Evolutionary conservation across 2,329 filamentous ascomycete species (phyloP).

Genomic region (Trichophyton verrucosum): DNA sequence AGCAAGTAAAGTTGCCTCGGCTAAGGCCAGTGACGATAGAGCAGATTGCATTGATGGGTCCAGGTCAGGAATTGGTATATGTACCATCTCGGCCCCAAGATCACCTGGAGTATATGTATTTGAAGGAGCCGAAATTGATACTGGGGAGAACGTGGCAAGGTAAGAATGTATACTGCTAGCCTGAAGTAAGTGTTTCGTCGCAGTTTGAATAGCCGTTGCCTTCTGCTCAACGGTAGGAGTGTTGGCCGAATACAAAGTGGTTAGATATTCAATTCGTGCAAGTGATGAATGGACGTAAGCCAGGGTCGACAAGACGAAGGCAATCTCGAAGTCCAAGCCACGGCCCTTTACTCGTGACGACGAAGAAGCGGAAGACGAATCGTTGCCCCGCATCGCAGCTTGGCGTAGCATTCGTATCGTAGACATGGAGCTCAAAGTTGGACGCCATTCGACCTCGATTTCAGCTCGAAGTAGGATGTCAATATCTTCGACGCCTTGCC

Average conservation of each 20-base stretch:
- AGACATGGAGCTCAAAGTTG: slow-evolving; percentile 48
- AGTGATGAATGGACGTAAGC: slow-evolving; percentile 61
- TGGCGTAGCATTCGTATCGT: slow-evolving; percentile 6
- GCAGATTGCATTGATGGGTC: slow-evolving; percentile 32
- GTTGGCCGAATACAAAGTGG: slow-evolving; percentile 52
- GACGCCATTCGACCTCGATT: slow-evolving; percentile 67
- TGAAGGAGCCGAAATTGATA: slow-evolving; percentile 41
- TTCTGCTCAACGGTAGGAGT: slow-evolving; percentile 56
- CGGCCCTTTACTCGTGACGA: slow-evolving; percentile 50
- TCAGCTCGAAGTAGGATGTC: slow-evolving; percentile 54
- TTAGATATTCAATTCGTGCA: slow-evolving; percentile 59
- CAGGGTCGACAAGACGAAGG: slow-evolving; percentile 64
- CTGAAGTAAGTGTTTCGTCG: slow-evolving; percentile 65
- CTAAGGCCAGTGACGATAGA: slow-evolving; percentile 51
- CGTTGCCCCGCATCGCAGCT: slow-evolving; percentile 38
- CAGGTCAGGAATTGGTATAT: slow-evolving; percentile 33
- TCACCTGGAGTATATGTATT: slow-evolving; percentile 4
- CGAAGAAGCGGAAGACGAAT: background rate
- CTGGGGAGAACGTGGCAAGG: slow-evolving; percentile 42
- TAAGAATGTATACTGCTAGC: slow-evolving; percentile 68
- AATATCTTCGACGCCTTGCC: slow-evolving; percentile 42
- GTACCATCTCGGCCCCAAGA: slow-evolving; percentile 8
- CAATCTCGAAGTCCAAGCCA: slow-evolving; percentile 71
- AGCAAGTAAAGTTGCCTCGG: slow-evolving; percentile 79
- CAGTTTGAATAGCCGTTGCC: slow-evolving; percentile 54